A percentile compares a stretch with the other conserved stretches of the same genome.
These are phyloP conservation scores for Candida sanyaensis DNA, from an alignment of 1,139 yeast species.

Conservation along the genomic window DNA sequence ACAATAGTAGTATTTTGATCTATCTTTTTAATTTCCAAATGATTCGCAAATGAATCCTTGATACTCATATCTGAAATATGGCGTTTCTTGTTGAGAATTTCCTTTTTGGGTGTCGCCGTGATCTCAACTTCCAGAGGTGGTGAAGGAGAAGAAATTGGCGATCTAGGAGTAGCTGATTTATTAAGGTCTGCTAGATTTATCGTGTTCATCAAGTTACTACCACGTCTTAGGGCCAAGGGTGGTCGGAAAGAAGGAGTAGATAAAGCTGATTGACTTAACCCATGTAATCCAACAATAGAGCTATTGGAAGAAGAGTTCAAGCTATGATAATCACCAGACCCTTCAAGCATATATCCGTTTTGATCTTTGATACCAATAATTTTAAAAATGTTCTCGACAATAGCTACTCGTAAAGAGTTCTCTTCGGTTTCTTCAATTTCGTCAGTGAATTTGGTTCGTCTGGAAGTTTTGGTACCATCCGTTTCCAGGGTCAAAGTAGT, in stretches of 20 bases:
- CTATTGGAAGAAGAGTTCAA: constrained; percentile 12
- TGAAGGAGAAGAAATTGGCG: neutral
- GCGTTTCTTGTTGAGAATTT: constrained; percentile 2
- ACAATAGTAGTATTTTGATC: constrained; percentile 59
- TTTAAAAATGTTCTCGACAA: constrained; percentile 75
- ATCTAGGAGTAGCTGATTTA: neutral
- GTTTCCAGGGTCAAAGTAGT: constrained; percentile 6
- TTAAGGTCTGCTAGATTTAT: constrained; percentile 9
- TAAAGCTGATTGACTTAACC: constrained; percentile 3
- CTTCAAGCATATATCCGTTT: constrained; percentile 6
- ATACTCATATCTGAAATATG: constrained; percentile 24
- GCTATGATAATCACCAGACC: constrained; percentile 6
- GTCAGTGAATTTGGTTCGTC: constrained; percentile 42
- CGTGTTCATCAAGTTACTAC: constrained; percentile 13
- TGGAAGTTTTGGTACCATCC: constrained; percentile 6
- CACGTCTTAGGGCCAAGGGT: constrained; percentile 6
- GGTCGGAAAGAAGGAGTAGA: constrained; percentile 6
- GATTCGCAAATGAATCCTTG: constrained; percentile 65
- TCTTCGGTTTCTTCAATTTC: constrained; percentile 78
- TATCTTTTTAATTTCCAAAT: constrained; percentile 56
- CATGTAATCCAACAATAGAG: constrained; percentile 9
- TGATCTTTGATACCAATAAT: constrained; percentile 61
- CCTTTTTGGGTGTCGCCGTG: neutral
- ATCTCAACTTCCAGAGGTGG: neutral
- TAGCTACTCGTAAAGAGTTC: constrained; percentile 62